Conservation (phyloP, 2,329 filamentous ascomycete genomes). For the Scytalidium lignicola region DNA sequence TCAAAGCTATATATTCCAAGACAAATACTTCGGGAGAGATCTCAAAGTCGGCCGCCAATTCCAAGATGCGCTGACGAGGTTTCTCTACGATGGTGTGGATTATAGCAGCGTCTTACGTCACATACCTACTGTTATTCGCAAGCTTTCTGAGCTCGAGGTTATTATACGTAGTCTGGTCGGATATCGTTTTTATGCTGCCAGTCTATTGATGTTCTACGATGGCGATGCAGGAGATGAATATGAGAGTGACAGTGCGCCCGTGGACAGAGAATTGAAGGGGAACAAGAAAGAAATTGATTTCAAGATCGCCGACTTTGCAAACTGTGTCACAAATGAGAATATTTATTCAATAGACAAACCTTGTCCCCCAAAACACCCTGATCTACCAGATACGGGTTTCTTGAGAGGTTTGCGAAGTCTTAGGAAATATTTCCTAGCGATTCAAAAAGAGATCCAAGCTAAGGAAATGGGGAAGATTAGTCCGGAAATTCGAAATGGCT, state of each 20-base stretch:
- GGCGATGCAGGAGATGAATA: constrained; percentile 60
- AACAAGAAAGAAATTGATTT: constrained; percentile 65
- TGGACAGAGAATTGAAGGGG: constrained; percentile 31
- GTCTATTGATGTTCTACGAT: constrained; percentile 92
- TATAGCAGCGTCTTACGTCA: constrained; percentile 75
- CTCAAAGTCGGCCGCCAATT: constrained; percentile 86
- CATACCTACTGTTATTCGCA: constrained; percentile 81
- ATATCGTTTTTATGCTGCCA: constrained; percentile 94
- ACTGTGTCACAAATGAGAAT: constrained; percentile 89
- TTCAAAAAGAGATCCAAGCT: constrained; percentile 68
- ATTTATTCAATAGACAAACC: constrained; percentile 48
- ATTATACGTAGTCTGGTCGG: constrained; percentile 76
- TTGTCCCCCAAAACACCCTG: constrained; percentile 77
- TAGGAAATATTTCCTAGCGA: constrained; percentile 78
- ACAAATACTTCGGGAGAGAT: constrained; percentile 94
- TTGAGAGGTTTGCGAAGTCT: constrained; percentile 77
- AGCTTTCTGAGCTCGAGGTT: constrained; percentile 74
- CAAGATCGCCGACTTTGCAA: constrained; percentile 98
- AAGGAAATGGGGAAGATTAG: constrained; percentile 20
- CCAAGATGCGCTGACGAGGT: constrained; percentile 78
- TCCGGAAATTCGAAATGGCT: neutral
- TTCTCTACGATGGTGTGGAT: constrained; percentile 85
- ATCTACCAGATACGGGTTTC: constrained; percentile 83
- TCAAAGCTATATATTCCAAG: constrained; percentile 86
- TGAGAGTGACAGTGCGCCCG: constrained; percentile 35